Evolutionary conservation across 208 protist genomes (phyloP).

Genomic region (Trypanosoma brucei): DNA sequence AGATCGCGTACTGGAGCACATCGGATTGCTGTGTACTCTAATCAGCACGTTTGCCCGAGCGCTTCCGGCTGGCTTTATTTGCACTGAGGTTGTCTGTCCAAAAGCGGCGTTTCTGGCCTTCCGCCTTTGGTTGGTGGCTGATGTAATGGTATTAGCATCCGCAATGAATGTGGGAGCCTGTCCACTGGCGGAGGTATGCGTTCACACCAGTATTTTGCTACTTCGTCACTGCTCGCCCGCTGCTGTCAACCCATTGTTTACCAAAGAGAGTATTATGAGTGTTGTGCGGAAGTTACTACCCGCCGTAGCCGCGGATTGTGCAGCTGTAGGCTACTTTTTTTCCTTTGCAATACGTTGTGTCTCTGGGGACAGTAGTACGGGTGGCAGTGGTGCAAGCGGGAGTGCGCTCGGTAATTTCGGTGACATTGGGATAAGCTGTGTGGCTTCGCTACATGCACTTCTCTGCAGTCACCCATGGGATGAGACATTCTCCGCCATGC

Average conservation of each 20-base stretch:
- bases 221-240: constrained; percentile 22
- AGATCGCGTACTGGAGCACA: constrained; percentile 34
- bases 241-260: constrained; percentile 17
- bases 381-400: constrained; percentile 1
- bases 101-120: constrained; percentile 17
- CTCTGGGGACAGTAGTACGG: not conserved
- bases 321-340: constrained; percentile 36
- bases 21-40: constrained; percentile 33
- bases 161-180: not conserved
- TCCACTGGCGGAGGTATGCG: constrained; percentile 16
- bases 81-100: constrained; percentile 1
- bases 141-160: constrained; percentile 9
- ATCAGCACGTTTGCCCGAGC: constrained; percentile 31
- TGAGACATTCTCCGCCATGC: constrained; percentile 6
- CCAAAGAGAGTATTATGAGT: constrained; percentile 7
- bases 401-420: not conserved
- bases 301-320: constrained; percentile 1
- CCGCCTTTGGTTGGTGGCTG: constrained; percentile 19
- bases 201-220: constrained; percentile 22
- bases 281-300: constrained; percentile 5
- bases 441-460: constrained; percentile 20
- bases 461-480: constrained; percentile 18
- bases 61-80: constrained; percentile 22
- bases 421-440: constrained; percentile 15
- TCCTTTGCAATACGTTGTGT: constrained; percentile 19